Evolutionary conservation across 2,329 filamentous ascomycete species (phyloP).

Genomic region (Tolypocladium inflatum): DNA sequence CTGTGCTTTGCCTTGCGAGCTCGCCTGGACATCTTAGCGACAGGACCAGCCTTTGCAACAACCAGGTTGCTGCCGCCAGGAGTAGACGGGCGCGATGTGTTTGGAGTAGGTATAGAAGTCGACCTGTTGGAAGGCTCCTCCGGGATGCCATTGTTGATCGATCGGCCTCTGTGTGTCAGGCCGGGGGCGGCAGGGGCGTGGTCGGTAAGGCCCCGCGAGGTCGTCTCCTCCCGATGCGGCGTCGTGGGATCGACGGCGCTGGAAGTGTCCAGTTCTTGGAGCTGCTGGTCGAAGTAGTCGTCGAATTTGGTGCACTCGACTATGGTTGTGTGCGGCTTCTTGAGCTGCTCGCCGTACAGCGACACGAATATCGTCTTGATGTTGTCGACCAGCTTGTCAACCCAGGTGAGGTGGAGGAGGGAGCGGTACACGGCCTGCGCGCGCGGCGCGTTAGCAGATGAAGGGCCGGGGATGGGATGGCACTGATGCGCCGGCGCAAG

Average conservation of each 20-base stretch:
- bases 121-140: conserved; percentile 51
- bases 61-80: conserved; percentile 55
- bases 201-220: conserved; percentile 17
- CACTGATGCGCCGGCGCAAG: neutral
- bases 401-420: conserved; percentile 89
- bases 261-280: conserved; percentile 66
- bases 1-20: conserved; percentile 63
- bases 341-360: conserved; percentile 81
- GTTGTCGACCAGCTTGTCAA: conserved; percentile 92
- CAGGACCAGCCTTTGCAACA: conserved; percentile 64
- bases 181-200: conserved; percentile 22
- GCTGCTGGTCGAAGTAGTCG: conserved; percentile 87
- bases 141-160: conserved; percentile 22
- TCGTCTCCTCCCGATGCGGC: conserved; percentile 21
- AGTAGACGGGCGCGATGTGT: conserved; percentile 70
- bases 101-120: conserved; percentile 61
- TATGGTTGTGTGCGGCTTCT: conserved; percentile 66
- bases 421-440: conserved; percentile 89
- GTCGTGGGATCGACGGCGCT: conserved; percentile 21
- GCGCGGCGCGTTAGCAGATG: neutral
- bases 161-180: conserved; percentile 29
- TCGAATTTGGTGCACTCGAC: conserved; percentile 76
- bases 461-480: neutral
- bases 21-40: conserved; percentile 69
- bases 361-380: conserved; percentile 87